Evolutionary conservation across 2,329 filamentous ascomycete species (phyloP), one percentile per base, ranked within the genome.

Genomic region (Arthroderma uncinatum): DNA sequence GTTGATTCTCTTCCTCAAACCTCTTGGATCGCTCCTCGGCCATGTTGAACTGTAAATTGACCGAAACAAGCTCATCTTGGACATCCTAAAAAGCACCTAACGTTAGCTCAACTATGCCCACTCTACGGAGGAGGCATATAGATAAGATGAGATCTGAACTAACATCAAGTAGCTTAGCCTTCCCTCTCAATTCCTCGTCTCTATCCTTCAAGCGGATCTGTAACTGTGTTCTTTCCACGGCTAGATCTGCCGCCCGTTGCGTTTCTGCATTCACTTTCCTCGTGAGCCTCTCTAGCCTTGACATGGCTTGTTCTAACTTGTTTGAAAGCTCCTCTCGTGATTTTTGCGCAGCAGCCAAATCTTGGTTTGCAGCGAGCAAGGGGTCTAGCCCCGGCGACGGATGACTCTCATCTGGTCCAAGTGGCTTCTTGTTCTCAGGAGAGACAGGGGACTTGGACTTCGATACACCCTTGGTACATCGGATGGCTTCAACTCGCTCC

Each of bases 1-100:
- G 87, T 67, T 88, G 84, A 68, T 97, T 97, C 70, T 97, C 93
- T 59, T 78, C 79, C 67, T 84, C 82, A 61, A 95, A 75, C 70
- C 83, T 84, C 67, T 85, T 83, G 28, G 81, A 78, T 66, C 83
- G 82, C 68, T 91, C 82, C 69, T 94, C 90, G 2, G 86, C 84
- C 76, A 96, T 82, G 64, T 93, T 90, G 44, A 96, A 78, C 71
- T 97, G 87, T 62, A 97, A 77, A 63, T 91, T 91, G 50, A 96
- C 74, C 0, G 89, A 85, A 54, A 95, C 84, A 72, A 95, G 85
- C 71, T 98, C 93, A 71, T 96, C 91, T 73, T 97, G 92, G 55
- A 95, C 85, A 66, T 92, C 82, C 80, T 86, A 64, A 52, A 55
- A 56, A 23, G 28, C 44, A 34, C 19, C 5, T 10, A 53, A 21